Base-by-base conservation (phyloP, 2,329 filamentous ascomycete species). In the Dissoconium aciculare region DNA sequence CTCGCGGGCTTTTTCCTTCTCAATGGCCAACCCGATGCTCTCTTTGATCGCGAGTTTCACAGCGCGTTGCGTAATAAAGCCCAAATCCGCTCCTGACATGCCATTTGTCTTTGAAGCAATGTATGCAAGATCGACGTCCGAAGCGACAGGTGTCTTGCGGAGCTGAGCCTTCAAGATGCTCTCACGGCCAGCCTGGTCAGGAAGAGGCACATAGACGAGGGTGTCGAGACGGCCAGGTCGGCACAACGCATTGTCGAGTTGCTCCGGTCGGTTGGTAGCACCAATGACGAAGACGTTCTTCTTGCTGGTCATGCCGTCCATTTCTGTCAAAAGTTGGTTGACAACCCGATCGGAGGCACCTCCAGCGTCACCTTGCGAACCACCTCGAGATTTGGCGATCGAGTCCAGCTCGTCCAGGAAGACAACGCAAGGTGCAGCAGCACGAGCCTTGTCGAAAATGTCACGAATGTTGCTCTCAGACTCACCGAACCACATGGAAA, bases 401-500 rank as follows among this genome's bases (percentile, higher is more conserved):
- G 89, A 98, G 54, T 98, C 89, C 60, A 98, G 63, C 67, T 98
- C 89, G 49, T 98, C 89, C 43, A 98, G 71, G 78, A 98, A 98
- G 49, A 98, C 89, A 40, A 98, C 82, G 51, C 91, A 98, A 62
- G 89, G 89, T 50, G 89, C 89, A 38, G 91, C 89, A 41, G 89
- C 91, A 55, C 89, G 83, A 43, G 89, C 89, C 74, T 95, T 98
- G 74, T 98, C 89, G 60, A 98, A 98, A 51, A 98, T 98, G 58
- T 98, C 89, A 56, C 89, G 82, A 44, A 98, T 95, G 65, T 98
- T 98, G 74, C 83, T 93, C 66, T 98, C 91, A 32, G 89, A 98
- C 66, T 98, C 89, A 76, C 89, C 89, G 55, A 98, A 98, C 89
- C 89, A 98, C 89, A 98, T 98, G 59, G 84, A 94, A 50, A 98